phyloP scores from a whole-genome alignment of 1,284 basidiomycete genomes.

The Sanguinoderma infundibulare region DNA sequence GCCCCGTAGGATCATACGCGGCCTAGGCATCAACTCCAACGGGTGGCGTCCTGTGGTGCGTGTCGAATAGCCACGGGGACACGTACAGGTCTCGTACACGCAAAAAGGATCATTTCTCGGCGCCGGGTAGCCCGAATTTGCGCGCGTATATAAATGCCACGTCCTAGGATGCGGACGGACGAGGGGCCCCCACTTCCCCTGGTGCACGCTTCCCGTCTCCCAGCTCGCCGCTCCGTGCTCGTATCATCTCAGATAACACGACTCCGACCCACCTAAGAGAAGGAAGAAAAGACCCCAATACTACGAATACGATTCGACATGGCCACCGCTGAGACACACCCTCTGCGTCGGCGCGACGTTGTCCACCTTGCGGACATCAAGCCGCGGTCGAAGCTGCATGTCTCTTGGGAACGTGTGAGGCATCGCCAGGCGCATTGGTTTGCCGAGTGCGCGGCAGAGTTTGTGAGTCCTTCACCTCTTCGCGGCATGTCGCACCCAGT shows the following conservation, averaged over 20 bases:
- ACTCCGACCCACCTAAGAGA: not conserved
- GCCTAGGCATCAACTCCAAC: not conserved
- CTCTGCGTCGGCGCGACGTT: conserved; percentile 24
- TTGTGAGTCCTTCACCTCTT: conserved; percentile 39
- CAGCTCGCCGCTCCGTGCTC: not conserved
- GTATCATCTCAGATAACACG: not conserved
- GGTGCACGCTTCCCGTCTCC: not conserved
- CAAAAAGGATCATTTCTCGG: too few species aligned
- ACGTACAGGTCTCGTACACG: too few species aligned
- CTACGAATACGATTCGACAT: not conserved
- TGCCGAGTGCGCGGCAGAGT: conserved; percentile 62
- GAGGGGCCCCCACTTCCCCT: not conserved
- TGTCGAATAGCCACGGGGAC: too few species aligned
- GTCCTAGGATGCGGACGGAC: too few species aligned
- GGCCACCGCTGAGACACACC: conserved; percentile 15
- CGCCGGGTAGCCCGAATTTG: too few species aligned
- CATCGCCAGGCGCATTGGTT: conserved; percentile 55
- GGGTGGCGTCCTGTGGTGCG: not conserved
- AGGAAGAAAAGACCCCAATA: not conserved
- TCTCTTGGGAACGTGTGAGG: conserved; percentile 56
- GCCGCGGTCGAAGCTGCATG: conserved; percentile 43
- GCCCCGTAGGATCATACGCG: not conserved
- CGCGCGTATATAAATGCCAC: too few species aligned
- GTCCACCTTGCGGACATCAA: conserved; percentile 29
- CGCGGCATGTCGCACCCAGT: conserved; percentile 35